phyloP scores from a whole-genome alignment of 352 stramenopile species.

The Phytophthora pisi region DNA sequence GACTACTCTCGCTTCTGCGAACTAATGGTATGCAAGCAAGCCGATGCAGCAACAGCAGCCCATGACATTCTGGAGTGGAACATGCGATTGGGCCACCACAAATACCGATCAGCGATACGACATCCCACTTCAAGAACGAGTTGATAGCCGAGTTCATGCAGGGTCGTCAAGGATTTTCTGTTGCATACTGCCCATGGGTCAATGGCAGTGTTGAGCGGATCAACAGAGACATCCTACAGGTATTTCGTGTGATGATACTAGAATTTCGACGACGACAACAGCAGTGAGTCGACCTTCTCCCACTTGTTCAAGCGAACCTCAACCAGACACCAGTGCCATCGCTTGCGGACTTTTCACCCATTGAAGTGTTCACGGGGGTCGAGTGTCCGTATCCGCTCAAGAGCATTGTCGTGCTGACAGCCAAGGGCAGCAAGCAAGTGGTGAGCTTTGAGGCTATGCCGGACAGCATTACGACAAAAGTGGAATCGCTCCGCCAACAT shows the following conservation, averaged over 20 bases:
- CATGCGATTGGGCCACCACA: slow-evolving; percentile 1
- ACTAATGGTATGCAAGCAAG: background rate
- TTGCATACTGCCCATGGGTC: slow-evolving; percentile 37
- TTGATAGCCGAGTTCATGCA: background rate
- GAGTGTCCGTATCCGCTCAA: slow-evolving; percentile 1
- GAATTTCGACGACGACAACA: slow-evolving; percentile 4
- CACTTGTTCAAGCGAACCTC: slow-evolving; percentile 4
- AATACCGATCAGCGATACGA: slow-evolving; percentile 3
- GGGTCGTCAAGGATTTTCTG: background rate
- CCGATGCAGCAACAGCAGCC: background rate
- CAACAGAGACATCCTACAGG: slow-evolving; percentile 39
- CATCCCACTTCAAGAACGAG: slow-evolving; percentile 1
- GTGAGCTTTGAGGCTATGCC: background rate
- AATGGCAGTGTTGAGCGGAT: slow-evolving; percentile 38
- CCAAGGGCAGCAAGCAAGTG: background rate
- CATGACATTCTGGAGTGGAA: slow-evolving; percentile 1
- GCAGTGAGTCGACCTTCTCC: slow-evolving; percentile 3
- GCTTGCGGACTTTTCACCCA: background rate
- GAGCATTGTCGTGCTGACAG: slow-evolving; percentile 7
- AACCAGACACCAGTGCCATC: slow-evolving; percentile 6
- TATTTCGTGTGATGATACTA: slow-evolving; percentile 21
- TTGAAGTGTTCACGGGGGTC: slow-evolving; percentile 8
- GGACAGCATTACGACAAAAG: background rate
- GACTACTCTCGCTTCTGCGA: slow-evolving; percentile 4
- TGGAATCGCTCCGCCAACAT: background rate